Percentiles rank a stretch among this genome's conserved stretches.
phyloP scores from a whole-genome alignment of 2,329 filamentous ascomycete species.

The Herpotrichia juniperi region DNA sequence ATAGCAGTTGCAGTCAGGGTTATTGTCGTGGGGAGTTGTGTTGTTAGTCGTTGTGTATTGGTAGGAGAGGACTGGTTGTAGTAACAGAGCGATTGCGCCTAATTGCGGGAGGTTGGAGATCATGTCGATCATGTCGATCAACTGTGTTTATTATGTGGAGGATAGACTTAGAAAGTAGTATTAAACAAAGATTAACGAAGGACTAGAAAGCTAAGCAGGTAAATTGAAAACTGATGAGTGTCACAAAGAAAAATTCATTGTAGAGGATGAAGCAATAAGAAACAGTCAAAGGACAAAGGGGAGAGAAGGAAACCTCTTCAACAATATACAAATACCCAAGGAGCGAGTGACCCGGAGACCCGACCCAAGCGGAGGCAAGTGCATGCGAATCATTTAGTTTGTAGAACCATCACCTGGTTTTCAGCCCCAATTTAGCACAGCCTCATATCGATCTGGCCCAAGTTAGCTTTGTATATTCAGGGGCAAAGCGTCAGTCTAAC shows the following conservation, averaged over 20 bases:
- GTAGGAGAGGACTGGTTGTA: slow-evolving; percentile 26
- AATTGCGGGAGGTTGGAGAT: slow-evolving; percentile 17
- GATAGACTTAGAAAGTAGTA: background rate
- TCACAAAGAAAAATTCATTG: background rate
- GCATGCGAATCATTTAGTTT: slow-evolving; percentile 7
- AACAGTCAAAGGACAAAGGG: background rate
- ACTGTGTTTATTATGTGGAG: background rate
- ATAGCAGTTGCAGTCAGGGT: slow-evolving; percentile 54
- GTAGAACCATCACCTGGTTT: background rate
- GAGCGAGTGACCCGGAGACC: background rate
- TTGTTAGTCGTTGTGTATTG: slow-evolving; percentile 36
- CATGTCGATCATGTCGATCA: slow-evolving; percentile 7
- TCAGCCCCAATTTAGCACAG: slow-evolving; percentile 3
- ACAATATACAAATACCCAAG: background rate
- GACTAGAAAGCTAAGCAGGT: background rate
- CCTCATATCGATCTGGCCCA: background rate
- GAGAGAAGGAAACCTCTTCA: background rate
- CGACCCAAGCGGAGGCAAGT: background rate
- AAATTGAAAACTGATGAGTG: background rate
- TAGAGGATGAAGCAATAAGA: background rate
- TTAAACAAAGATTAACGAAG: slow-evolving; percentile 4
- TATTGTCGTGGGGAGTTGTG: slow-evolving; percentile 40
- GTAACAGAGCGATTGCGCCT: slow-evolving; percentile 26
- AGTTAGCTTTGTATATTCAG: background rate
- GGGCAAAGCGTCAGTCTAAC: background rate